Conservation (phyloP, 805 yeast genomes). For the Sporopachydermia quercuum region DNA sequence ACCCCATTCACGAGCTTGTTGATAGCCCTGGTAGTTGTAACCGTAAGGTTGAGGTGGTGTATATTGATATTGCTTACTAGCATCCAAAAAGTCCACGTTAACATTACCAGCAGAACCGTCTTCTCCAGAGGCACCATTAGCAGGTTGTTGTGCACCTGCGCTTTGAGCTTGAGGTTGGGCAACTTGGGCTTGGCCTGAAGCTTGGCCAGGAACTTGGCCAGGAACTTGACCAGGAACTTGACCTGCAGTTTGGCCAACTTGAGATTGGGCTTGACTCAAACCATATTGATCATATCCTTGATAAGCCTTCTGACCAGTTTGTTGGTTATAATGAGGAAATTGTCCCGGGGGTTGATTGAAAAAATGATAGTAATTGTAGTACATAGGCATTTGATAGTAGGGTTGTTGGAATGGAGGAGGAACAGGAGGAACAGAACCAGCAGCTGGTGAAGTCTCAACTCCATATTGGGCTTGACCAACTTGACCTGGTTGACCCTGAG, state of each 20-base stretch:
- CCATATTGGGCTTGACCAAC: background rate
- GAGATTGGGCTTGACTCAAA: background rate
- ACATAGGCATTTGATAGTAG: constrained; percentile 1
- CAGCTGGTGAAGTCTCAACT: background rate
- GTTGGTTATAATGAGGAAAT: constrained; percentile 1
- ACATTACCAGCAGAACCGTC: background rate
- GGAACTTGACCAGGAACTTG: background rate
- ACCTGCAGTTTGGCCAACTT: background rate
- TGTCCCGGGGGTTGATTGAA: constrained; percentile 1
- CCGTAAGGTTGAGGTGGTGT: background rate
- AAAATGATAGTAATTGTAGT: constrained; percentile 1
- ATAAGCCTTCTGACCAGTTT: background rate
- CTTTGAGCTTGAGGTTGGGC: background rate
- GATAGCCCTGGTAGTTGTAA: background rate
- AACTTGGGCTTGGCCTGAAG: background rate
- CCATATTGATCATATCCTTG: background rate
- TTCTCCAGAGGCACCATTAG: background rate
- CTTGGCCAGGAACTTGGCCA: background rate
- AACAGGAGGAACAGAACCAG: background rate
- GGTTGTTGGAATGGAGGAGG: constrained; percentile 1
- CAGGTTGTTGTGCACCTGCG: background rate
- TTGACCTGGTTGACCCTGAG: constrained; percentile 2
- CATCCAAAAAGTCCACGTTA: background rate
- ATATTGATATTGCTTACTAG: constrained; percentile 1
- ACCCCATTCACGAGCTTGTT: constrained; percentile 1